A percentile compares a stretch with the other conserved stretches of the same genome.
These are phyloP conservation scores for Rickenella mellea DNA, from an alignment of 768 basidiomycete genomes.

Conservation along the genomic window DNA sequence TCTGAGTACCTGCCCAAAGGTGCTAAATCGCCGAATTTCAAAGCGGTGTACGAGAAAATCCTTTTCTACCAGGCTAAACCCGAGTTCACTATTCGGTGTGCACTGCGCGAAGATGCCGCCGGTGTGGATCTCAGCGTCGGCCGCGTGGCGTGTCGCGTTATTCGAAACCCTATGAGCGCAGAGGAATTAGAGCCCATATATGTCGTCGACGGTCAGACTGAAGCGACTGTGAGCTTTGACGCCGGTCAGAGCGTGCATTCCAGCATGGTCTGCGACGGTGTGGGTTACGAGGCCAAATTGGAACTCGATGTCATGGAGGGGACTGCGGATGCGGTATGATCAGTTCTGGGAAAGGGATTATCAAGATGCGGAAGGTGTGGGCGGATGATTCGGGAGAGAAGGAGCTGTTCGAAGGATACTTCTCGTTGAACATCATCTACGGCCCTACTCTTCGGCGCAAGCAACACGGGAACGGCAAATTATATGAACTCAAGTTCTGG, in stretches of 20 bases:
- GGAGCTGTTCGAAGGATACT: constrained; percentile 7
- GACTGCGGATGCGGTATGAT: neutral
- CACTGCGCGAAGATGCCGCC: neutral
- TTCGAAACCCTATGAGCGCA: constrained; percentile 5
- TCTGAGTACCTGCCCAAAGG: constrained; percentile 4
- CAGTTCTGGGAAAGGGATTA: neutral
- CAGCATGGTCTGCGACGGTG: neutral
- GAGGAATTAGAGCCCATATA: constrained; percentile 6
- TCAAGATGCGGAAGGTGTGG: constrained; percentile 9
- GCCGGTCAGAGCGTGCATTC: constrained; percentile 1
- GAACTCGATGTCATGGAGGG: neutral
- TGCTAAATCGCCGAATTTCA: constrained; percentile 3
- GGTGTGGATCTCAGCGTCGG: too few species aligned
- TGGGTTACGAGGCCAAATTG: constrained; percentile 1
- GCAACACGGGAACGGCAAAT: too few species aligned
- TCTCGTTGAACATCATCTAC: too few species aligned
- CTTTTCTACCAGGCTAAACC: constrained; percentile 8
- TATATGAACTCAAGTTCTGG: too few species aligned
- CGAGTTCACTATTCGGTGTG: constrained; percentile 6
- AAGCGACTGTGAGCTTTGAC: neutral
- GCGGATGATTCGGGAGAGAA: constrained; percentile 2
- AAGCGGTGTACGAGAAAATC: constrained; percentile 5
- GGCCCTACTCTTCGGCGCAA: too few species aligned
- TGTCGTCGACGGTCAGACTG: neutral
- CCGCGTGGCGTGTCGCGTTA: constrained; percentile 1